Evolutionary conservation across 352 stramenopile genomes (phyloP).

Genomic region (Peronospora belbahrii): DNA sequence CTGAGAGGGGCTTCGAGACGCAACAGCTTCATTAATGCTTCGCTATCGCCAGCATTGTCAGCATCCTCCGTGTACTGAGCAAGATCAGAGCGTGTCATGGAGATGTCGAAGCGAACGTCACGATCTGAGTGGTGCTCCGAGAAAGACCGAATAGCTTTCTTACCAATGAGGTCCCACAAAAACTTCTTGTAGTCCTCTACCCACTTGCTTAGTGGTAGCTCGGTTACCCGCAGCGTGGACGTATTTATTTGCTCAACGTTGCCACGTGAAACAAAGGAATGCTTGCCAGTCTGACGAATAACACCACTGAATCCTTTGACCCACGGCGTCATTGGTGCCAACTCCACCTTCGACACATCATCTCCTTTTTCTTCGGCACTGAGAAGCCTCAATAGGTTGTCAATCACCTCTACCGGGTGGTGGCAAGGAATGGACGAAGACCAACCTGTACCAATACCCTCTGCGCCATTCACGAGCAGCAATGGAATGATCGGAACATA

Average conservation of each 20-base stretch:
- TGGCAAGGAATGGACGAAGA: slow-evolving; percentile 93
- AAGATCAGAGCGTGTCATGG: slow-evolving; percentile 67
- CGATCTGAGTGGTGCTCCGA: slow-evolving; percentile 96
- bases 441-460: slow-evolving; percentile 99
- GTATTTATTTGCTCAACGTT: slow-evolving; percentile 76
- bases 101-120: slow-evolving; percentile 77
- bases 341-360: slow-evolving; percentile 19
- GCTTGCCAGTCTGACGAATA: slow-evolving; percentile 61
- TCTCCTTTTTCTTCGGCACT: slow-evolving; percentile 46
- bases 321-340: slow-evolving; percentile 88
- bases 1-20: slow-evolving; percentile 92
- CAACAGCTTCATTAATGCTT: slow-evolving; percentile 83
- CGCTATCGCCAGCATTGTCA: slow-evolving; percentile 18
- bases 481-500: slow-evolving; percentile 97
- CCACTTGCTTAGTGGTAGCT: slow-evolving; percentile 96
- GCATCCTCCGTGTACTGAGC: slow-evolving; percentile 58
- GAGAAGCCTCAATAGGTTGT: slow-evolving; percentile 87
- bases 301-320: slow-evolving; percentile 93
- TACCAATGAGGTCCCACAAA: slow-evolving; percentile 88
- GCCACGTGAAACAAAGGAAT: slow-evolving; percentile 72
- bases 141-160: slow-evolving; percentile 86
- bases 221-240: slow-evolving; percentile 92
- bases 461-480: slow-evolving; percentile 96
- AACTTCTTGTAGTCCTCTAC: slow-evolving; percentile 99
- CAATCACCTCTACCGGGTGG: slow-evolving; percentile 93